Base-by-base conservation (phyloP, 106 monocot species). In the Hemerocallis citrina region DNA sequence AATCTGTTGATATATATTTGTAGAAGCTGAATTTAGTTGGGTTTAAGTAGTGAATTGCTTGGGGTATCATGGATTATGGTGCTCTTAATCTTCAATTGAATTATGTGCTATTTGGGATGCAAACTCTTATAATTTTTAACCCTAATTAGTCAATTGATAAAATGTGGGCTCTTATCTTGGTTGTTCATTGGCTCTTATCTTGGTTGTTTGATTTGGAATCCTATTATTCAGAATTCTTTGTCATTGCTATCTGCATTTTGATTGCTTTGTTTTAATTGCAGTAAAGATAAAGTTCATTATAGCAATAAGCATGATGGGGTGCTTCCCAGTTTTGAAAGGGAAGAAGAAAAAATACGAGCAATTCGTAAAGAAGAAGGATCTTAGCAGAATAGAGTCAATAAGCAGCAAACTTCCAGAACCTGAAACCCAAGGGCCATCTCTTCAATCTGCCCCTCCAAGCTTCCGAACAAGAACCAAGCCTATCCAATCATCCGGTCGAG, bases 391-490 rank as follows among this genome's bases (percentile, higher is more conserved):
- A 3, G 75, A 80, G 46, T 64, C 45, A 25, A 54, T 58, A 20
- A 45, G 74, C 0, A 67, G 77, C 5, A 68, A 46, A 14, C 80
- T 90, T 34, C 89, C 89, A 40, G 90, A 90, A 57, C 86, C 95
- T 34, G 86, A 74, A 76, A 19, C 43, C 0, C 34, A 17, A 37
- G 76, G 58, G 5, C 83, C 79, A 3, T 81, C 90, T 31, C 70
- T 96, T 23, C 80, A 90, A 63, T 96, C 95, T 36, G 95, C 95
- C 7, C 95, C 95, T 49, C 90, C 95, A 17, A 96, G 95, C 66
- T 96, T 96, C 72, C 81, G 76, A 74, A 90, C 60, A 23, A 74
- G 86, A 71, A 47, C 71, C 3, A 86, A 78, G 49, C 33, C 20
- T 15, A 12, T 63, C 5, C 86, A 79, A 70, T 71, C 73, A 10